A percentile compares a stretch with the other conserved stretches of the same genome.
Conservation (phyloP, 768 basidiomycete species). For the Leccinum broughii region DNA sequence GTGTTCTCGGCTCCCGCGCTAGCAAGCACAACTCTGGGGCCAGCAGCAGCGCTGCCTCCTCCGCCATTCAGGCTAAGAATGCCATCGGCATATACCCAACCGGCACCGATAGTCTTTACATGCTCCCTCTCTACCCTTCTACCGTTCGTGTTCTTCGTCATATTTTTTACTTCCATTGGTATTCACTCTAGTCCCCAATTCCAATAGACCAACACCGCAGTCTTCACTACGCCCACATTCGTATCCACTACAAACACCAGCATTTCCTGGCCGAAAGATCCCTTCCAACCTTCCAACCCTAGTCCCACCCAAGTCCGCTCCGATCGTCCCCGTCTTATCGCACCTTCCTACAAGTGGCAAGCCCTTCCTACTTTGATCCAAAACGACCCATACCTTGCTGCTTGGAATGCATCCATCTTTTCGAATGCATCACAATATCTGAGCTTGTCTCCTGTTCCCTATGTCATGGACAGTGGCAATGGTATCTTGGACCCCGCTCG, state of each 20-base stretch:
- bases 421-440: conserved; percentile 81
- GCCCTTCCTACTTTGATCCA: conserved; percentile 76
- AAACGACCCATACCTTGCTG: conserved; percentile 79
- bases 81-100: conserved; percentile 70
- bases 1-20: conserved; percentile 70
- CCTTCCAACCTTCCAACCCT: conserved; percentile 68
- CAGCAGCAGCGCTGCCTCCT: conserved; percentile 40
- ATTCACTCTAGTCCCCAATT: not conserved
- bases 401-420: conserved; percentile 92
- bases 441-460: conserved; percentile 60
- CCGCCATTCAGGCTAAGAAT: conserved; percentile 58
- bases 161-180: not conserved
- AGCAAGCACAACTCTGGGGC: conserved; percentile 44
- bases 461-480: conserved; percentile 77
- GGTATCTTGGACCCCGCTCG: conserved; percentile 93
- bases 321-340: conserved; percentile 89
- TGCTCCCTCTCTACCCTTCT: conserved; percentile 85
- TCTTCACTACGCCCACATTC: conserved; percentile 73
- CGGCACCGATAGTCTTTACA: conserved; percentile 74
- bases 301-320: conserved; percentile 59
- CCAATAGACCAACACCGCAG: conserved; percentile 69
- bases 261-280: conserved; percentile 77
- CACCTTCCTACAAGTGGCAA: conserved; percentile 89
- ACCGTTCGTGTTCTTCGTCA: conserved; percentile 60
- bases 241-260: conserved; percentile 49